Percentiles rank a stretch among this genome's conserved stretches.
Conservation (phyloP, 1,284 basidiomycete species). For the Phylloporus sp. region DNA sequence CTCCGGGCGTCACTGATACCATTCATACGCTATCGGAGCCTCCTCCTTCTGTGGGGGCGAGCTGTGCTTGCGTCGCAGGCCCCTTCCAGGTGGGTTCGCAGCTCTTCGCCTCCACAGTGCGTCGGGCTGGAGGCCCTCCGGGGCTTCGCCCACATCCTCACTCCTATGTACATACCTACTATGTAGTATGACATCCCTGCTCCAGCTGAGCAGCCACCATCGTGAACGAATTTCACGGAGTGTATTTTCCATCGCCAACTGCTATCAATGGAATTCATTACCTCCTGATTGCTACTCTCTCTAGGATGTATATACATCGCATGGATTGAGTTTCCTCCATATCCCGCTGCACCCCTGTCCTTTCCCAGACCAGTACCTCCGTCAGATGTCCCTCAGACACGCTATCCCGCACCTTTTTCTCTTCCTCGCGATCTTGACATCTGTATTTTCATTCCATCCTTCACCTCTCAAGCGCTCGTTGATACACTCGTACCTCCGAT, state of each 20-base stretch:
- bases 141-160: too few relatives aligned
- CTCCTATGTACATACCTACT: too few relatives aligned
- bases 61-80: too few relatives aligned
- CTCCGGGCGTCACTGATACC: too few relatives aligned
- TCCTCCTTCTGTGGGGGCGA: too few relatives aligned
- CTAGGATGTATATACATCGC: constrained; percentile 87
- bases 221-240: too few relatives aligned
- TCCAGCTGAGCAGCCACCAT: too few relatives aligned
- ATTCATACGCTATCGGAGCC: too few relatives aligned
- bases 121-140: too few relatives aligned
- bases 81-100: too few relatives aligned
- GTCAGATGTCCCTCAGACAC: constrained; percentile 51
- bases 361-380: constrained; percentile 52
- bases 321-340: constrained; percentile 69
- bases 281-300: constrained; percentile 4
- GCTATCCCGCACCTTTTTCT: constrained; percentile 84
- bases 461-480: constrained; percentile 79
- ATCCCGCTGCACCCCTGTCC: constrained; percentile 54
- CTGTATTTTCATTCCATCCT: constrained; percentile 84
- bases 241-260: constrained; percentile 58
- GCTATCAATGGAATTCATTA: background rate
- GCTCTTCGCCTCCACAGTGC: too few relatives aligned
- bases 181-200: too few relatives aligned
- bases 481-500: constrained; percentile 83
- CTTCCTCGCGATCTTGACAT: constrained; percentile 81